phyloP scores from a whole-genome alignment of 2,329 filamentous ascomycete genomes.

The Intubia oerlemansii region DNA sequence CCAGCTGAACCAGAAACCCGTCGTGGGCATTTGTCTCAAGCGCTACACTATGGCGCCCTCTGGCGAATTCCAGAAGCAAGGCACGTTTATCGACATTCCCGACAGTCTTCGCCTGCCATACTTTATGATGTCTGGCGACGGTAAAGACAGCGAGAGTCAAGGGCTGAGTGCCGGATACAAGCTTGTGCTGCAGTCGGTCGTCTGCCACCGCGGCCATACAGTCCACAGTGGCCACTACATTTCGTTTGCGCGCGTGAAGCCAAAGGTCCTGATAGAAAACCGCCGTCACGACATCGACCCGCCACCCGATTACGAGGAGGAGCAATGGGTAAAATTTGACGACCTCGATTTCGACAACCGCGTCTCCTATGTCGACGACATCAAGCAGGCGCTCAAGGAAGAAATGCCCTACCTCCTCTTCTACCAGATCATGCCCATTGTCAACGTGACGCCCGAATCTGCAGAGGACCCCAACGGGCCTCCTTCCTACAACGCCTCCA shows the following conservation, averaged over 20 bases:
- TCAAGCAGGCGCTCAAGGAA: conserved; percentile 52
- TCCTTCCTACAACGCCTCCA: conserved; percentile 36
- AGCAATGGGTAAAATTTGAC: conserved; percentile 81
- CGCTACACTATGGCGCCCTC: conserved; percentile 58
- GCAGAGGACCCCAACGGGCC: conserved; percentile 28
- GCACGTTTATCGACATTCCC: conserved; percentile 82
- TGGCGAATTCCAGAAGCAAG: conserved; percentile 47
- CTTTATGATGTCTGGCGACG: conserved; percentile 63
- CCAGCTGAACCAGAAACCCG: conserved; percentile 68
- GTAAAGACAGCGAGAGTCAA: conserved; percentile 32
- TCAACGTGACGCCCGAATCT: conserved; percentile 37
- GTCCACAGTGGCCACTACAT: conserved; percentile 85
- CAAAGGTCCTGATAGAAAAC: conserved; percentile 37
- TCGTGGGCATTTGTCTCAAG: conserved; percentile 84
- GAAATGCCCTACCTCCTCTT: conserved; percentile 91
- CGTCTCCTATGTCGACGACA: conserved; percentile 57
- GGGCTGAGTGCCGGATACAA: conserved; percentile 80
- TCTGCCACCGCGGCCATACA: conserved; percentile 77
- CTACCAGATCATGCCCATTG: conserved; percentile 81
- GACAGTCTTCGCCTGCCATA: conserved; percentile 61
- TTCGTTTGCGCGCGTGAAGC: conserved; percentile 59
- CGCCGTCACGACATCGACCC: conserved; percentile 30
- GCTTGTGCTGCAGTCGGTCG: conserved; percentile 70
- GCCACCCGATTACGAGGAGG: conserved; percentile 45
- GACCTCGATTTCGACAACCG: conserved; percentile 51